These are phyloP conservation scores for Auriculariales sp. DNA, from an alignment of 768 basidiomycete genomes.

Conservation along the genomic window DNA sequence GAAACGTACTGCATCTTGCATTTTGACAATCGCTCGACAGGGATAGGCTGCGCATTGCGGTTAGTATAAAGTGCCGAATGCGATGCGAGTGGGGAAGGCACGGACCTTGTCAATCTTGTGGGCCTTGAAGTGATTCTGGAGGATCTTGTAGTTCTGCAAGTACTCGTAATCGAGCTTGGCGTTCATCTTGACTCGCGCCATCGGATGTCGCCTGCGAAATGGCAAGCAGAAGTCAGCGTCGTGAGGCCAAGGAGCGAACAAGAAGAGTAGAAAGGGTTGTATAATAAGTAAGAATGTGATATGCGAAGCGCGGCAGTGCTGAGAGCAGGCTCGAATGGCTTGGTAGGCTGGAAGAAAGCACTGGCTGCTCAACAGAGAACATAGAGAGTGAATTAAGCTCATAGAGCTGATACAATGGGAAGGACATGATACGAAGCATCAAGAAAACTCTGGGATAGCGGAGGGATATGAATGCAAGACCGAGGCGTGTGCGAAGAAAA, in stretches of 20 bases:
- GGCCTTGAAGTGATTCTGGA: constrained; percentile 83
- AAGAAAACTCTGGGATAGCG: no score
- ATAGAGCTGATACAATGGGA: no score
- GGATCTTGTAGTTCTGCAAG: constrained; percentile 86
- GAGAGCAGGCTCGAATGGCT: no score
- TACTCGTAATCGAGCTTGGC: constrained; percentile 95
- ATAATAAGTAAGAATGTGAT: constrained; percentile 4
- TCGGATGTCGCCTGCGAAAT: constrained; percentile 71
- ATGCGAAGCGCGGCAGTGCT: background rate
- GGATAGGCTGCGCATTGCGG: constrained; percentile 58
- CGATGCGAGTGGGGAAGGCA: constrained; percentile 3
- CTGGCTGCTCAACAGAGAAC: no score
- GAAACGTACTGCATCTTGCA: constrained; percentile 94
- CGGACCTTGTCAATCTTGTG: constrained; percentile 90
- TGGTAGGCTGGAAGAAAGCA: no score
- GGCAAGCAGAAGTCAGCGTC: background rate
- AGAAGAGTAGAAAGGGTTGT: background rate
- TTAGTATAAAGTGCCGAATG: background rate
- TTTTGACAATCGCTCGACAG: constrained; percentile 84
- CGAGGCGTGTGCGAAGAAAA: no score
- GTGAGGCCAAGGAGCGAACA: background rate
- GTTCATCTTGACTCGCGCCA: constrained; percentile 87
- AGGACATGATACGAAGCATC: no score
- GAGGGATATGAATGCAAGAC: no score
- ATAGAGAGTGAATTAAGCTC: no score